A percentile compares a stretch with the other conserved stretches of the same genome.
Evolutionary conservation across 257 asterid species (phyloP).

Genomic region (Jacaranda mimosifolia): DNA sequence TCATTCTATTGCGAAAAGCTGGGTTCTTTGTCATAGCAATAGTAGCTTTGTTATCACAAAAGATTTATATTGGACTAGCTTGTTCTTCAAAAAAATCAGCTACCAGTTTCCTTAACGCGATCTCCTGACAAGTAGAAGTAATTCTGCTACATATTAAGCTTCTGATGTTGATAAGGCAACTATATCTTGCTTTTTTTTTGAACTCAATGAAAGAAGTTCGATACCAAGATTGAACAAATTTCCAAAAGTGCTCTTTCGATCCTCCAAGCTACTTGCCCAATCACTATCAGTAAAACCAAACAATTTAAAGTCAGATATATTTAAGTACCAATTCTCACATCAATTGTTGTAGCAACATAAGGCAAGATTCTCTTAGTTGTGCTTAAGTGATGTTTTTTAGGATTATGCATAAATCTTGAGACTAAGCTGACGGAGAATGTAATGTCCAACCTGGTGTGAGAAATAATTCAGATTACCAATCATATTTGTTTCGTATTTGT

Average conservation of each 20-base stretch:
- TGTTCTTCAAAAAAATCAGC: not conserved
- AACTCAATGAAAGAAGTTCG: not conserved
- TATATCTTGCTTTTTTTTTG: not conserved
- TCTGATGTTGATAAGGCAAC: not conserved
- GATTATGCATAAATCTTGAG: not conserved
- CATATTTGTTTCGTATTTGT: conserved; percentile 12
- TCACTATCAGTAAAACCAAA: too few relatives aligned
- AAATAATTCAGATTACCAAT: conserved; percentile 12
- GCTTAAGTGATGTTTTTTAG: not conserved
- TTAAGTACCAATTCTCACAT: not conserved
- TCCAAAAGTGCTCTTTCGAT: too few relatives aligned
- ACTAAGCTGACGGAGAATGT: not conserved
- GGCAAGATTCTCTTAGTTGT: not conserved
- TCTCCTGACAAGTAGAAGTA: not conserved
- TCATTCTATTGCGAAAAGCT: too few relatives aligned
- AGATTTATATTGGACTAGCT: not conserved
- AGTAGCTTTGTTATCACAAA: not conserved
- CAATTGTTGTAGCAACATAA: not conserved
- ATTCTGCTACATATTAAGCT: not conserved
- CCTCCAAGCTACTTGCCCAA: too few relatives aligned
- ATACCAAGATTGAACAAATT: not conserved
- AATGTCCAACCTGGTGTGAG: not conserved
- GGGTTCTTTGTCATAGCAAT: too few relatives aligned
- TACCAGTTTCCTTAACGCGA: not conserved
- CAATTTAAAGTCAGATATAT: too few relatives aligned